Evolutionary conservation across 139 green algal species (phyloP).

Genomic region (Coccomyxa sp.): DNA sequence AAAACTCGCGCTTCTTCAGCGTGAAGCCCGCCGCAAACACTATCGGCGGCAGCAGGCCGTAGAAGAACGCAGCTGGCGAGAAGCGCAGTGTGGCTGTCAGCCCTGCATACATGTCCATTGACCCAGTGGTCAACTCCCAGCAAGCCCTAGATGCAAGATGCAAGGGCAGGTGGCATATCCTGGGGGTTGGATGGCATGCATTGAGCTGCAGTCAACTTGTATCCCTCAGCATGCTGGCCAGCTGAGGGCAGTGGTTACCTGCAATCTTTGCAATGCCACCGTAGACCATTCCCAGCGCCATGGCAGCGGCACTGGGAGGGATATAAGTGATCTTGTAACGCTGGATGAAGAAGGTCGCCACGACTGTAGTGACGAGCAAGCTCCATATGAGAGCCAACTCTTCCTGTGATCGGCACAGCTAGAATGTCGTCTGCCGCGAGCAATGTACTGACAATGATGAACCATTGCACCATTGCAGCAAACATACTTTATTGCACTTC

Average conservation of each 20-base stretch:
- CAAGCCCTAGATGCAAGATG: not conserved
- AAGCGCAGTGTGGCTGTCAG: constrained; percentile 38
- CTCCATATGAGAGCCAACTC: constrained; percentile 47
- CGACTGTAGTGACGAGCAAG: constrained; percentile 40
- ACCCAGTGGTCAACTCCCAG: not conserved
- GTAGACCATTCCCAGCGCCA: constrained; percentile 42
- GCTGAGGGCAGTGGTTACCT: constrained; percentile 12
- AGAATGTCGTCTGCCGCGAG: no score
- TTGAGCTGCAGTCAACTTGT: not conserved
- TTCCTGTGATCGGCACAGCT: constrained; percentile 16
- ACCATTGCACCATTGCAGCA: no score
- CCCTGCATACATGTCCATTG: constrained; percentile 7
- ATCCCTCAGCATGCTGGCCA: not conserved
- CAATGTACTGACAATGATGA: no score
- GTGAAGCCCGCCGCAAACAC: constrained; percentile 75
- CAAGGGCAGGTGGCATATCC: not conserved
- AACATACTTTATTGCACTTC: no score
- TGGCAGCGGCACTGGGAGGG: constrained; percentile 39
- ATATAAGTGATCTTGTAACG: constrained; percentile 25
- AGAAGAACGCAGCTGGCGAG: constrained; percentile 45
- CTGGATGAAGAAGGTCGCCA: constrained; percentile 50
- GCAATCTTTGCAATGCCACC: constrained; percentile 21
- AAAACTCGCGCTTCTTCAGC: constrained; percentile 79
- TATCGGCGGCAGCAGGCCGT: constrained; percentile 70
- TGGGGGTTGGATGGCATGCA: not conserved